phyloP scores from a whole-genome alignment of 2,329 filamentous ascomycete species.

The Neofusicoccum ribis region DNA sequence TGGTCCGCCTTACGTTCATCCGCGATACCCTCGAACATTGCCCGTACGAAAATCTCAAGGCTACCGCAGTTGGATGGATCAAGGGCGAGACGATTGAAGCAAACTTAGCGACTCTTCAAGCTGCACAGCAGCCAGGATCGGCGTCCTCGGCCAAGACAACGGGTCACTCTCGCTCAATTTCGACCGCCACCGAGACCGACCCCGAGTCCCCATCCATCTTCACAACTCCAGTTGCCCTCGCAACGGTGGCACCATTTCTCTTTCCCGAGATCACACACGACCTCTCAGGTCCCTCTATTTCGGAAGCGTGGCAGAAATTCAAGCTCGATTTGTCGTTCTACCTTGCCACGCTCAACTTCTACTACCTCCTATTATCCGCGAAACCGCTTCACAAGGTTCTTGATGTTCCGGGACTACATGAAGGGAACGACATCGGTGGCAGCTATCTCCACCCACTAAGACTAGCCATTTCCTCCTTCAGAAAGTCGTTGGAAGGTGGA shows the following conservation, averaged over 20 bases:
- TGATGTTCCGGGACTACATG: constrained; percentile 47
- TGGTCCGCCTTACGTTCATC: constrained; percentile 55
- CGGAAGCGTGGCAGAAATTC: constrained; percentile 46
- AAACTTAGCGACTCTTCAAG: constrained; percentile 27
- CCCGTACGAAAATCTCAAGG: constrained; percentile 55
- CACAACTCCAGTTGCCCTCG: constrained; percentile 48
- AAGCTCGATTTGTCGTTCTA: constrained; percentile 55
- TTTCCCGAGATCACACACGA: constrained; percentile 51
- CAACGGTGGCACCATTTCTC: constrained; percentile 52
- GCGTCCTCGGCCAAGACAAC: constrained; percentile 22
- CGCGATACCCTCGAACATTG: constrained; percentile 57
- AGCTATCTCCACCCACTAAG: constrained; percentile 47
- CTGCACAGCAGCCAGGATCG: constrained; percentile 21
- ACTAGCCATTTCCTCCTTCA: constrained; percentile 38
- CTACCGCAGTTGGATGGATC: constrained; percentile 60
- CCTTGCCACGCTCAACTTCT: constrained; percentile 59
- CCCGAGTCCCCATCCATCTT: constrained; percentile 42
- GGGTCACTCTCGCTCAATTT: constrained; percentile 18
- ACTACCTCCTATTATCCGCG: constrained; percentile 57
- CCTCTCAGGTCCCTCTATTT: constrained; percentile 35
- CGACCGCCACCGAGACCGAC: constrained; percentile 16
- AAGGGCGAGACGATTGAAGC: constrained; percentile 60
- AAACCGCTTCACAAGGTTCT: constrained; percentile 48
- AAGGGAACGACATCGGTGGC: constrained; percentile 40
- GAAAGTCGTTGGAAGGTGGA: constrained; percentile 37